Evolutionary conservation across 2,329 filamentous ascomycete species (phyloP).

Genomic region (Claviceps sp.): DNA sequence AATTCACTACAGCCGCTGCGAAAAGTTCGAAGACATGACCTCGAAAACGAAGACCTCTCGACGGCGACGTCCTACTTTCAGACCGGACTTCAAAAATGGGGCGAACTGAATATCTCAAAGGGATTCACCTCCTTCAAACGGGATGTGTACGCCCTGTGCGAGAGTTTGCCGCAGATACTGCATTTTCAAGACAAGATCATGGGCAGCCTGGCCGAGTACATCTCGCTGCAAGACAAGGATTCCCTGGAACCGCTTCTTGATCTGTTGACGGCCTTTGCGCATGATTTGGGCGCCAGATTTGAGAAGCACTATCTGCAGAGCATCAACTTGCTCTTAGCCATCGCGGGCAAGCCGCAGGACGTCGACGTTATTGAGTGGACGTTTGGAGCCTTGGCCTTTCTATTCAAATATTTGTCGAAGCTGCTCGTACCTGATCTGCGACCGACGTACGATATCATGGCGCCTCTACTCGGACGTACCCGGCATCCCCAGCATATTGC

Average conservation of each 20-base stretch:
- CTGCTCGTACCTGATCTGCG: slow-evolving; percentile 74
- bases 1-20: slow-evolving; percentile 84
- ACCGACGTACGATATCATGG: slow-evolving; percentile 72
- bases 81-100: slow-evolving; percentile 74
- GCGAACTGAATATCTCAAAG: slow-evolving; percentile 78
- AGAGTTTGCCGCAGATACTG: slow-evolving; percentile 82
- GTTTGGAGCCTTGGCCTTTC: slow-evolving; percentile 82
- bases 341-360: slow-evolving; percentile 65
- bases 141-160: slow-evolving; percentile 63
- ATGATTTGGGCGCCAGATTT: slow-evolving; percentile 76
- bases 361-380: slow-evolving; percentile 95
- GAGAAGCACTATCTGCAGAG: slow-evolving; percentile 74
- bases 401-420: slow-evolving; percentile 93
- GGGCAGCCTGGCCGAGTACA: slow-evolving; percentile 59
- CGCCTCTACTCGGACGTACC: slow-evolving; percentile 69
- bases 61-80: slow-evolving; percentile 78
- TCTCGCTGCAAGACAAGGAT: slow-evolving; percentile 63
- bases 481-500: slow-evolving; percentile 77
- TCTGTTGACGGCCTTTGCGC: slow-evolving; percentile 86
- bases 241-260: slow-evolving; percentile 77
- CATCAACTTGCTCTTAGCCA: slow-evolving; percentile 59
- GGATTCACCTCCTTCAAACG: slow-evolving; percentile 66
- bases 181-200: slow-evolving; percentile 83
- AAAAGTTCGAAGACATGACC: slow-evolving; percentile 70
- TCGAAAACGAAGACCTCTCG: slow-evolving; percentile 65